Evolutionary conservation across 23 red algal genomes (phyloP), one percentile per base, ranked within the genome.

Genomic region (Agarophyton chilense): DNA sequence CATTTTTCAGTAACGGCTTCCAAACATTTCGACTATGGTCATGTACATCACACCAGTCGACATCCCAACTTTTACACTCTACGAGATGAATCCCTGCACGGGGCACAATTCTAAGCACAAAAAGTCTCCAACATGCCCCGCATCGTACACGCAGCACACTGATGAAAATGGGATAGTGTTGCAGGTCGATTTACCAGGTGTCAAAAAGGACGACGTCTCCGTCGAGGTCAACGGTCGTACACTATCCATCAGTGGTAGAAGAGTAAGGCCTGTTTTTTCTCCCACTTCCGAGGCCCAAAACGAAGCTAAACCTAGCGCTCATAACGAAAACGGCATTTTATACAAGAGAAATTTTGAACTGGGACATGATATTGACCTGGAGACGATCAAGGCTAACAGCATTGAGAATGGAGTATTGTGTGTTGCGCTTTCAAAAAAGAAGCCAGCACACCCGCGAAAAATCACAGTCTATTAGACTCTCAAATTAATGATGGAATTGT

Each of bases 121-220:
- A 24, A 31, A 24, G 1, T 35, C 60, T 25, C 25, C 33, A 12
- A 0, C 12, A 12, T 35, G 41, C 41, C 19, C 68, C 41, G 68
- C 68, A 5, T 38, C 38, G n/a, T 47, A 74, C 14, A 28, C 68
- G n/a, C 38, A 47, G n/a, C 68, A 47, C 5, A 4, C 43, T 5
- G n/a, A 43, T 29, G 68, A 45, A 1, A 46, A 24, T 0, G 12
- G 36, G 25, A 74, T 39, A 40, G 21, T 47, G 45, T 38, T 74
- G 18, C 68, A 74, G 25, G 68, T 74, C 34, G 68, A 74, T 25
- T 29, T 74, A 25, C 68, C 68, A 10, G 68, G 68, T 13, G 68
- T 74, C 18, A 18, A 74, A 7, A 74, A 74, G 21, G 43, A 49
- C 3, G 19, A 74, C 9, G 68, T 74, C 3, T 74, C 68, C 41